Conservation (phyloP, 495 filamentous ascomycete genomes). For the Xylaria venustula region DNA sequence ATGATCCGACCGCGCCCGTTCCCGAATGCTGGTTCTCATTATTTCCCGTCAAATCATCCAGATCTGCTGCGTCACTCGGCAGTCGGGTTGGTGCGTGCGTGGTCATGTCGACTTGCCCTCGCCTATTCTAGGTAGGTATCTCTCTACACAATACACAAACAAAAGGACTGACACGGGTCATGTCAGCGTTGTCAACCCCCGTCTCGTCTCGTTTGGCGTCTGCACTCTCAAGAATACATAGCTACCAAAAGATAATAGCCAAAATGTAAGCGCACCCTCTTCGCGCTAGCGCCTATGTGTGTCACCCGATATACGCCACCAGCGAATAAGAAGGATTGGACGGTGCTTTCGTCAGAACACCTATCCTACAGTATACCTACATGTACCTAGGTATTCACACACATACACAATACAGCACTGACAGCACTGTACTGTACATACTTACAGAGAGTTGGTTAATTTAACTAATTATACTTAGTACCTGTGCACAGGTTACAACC, state of each 20-base stretch:
- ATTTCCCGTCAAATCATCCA: conserved; percentile 11
- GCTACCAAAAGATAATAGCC: too few relatives aligned
- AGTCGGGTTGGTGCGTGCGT: not conserved
- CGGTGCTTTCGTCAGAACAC: not conserved
- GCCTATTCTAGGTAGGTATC: not conserved
- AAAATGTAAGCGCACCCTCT: too few relatives aligned
- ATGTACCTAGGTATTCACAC: too few relatives aligned
- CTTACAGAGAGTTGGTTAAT: too few relatives aligned
- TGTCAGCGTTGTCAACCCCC: not conserved
- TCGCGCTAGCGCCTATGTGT: not conserved
- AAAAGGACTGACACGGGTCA: not conserved
- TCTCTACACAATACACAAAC: not conserved
- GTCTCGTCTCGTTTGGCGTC: not conserved
- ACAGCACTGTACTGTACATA: too few relatives aligned
- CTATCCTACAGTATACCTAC: too few relatives aligned
- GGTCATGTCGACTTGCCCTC: not conserved
- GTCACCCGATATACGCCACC: not conserved
- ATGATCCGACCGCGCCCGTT: not conserved
- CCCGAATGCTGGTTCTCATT: not conserved
- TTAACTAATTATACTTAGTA: too few relatives aligned
- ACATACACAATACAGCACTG: too few relatives aligned
- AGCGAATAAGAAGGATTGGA: not conserved
- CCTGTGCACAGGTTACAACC: too few relatives aligned
- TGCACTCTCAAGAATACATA: not conserved
- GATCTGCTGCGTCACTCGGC: conserved; percentile 4